phyloP scores from a whole-genome alignment of 371 early-diverging fungal genomes.

The Coemansia sp. region DNA sequence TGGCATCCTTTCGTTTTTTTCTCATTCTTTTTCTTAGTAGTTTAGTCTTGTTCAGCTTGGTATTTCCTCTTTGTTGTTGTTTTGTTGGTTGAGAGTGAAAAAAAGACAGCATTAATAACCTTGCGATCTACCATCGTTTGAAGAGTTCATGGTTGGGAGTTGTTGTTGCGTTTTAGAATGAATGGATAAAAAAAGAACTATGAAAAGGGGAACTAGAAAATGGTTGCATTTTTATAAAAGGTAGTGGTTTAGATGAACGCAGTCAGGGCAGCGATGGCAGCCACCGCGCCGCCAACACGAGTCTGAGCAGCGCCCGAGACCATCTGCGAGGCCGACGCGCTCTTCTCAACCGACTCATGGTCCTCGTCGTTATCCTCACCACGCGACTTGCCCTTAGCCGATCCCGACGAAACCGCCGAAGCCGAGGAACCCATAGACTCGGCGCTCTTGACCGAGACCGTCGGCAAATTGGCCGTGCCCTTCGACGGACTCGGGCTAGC shows the following conservation, averaged over 20 bases:
- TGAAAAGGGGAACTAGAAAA: background rate
- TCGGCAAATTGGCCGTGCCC: background rate
- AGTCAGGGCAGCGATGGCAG: background rate
- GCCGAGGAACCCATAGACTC: background rate
- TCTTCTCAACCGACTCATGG: background rate
- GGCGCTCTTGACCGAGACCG: background rate
- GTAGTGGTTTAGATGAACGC: background rate
- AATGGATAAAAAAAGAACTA: no score
- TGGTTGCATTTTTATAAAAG: background rate
- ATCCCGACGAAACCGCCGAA: background rate
- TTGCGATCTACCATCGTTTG: no score
- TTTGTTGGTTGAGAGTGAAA: no score
- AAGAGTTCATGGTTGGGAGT: no score
- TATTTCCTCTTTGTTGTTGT: no score
- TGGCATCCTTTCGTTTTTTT: background rate
- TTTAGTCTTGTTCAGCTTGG: background rate
- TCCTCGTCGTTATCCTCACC: slow-evolving; percentile 14
- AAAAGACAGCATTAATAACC: no score
- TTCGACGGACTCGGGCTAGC: background rate
- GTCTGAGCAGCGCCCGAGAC: background rate
- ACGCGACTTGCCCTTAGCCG: background rate
- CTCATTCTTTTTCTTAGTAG: background rate
- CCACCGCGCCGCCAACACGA: background rate
- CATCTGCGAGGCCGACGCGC: background rate
- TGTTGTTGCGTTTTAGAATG: no score